These are phyloP conservation scores for Monosporascus cannonballus DNA, from an alignment of 2,329 filamentous ascomycete species.

Conservation along the genomic window DNA sequence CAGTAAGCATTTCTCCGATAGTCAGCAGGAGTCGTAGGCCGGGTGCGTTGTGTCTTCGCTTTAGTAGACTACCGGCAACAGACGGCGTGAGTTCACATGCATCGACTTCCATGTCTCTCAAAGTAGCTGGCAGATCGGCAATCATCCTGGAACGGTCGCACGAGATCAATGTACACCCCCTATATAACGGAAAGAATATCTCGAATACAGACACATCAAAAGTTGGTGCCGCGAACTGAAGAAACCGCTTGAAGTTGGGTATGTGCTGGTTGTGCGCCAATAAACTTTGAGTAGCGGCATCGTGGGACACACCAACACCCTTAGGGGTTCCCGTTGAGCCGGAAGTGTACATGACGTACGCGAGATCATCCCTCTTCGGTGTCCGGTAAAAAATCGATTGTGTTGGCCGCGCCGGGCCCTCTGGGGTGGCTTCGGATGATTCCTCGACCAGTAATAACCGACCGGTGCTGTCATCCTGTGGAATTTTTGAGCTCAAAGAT, in stretches of 20 bases:
- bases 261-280: slow-evolving; percentile 76
- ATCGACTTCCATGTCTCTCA: slow-evolving; percentile 64
- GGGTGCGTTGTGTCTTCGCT: slow-evolving; percentile 61
- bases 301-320: slow-evolving; percentile 76
- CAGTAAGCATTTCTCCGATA: slow-evolving; percentile 89
- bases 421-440: slow-evolving; percentile 1
- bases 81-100: slow-evolving; percentile 87
- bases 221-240: slow-evolving; percentile 87
- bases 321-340: slow-evolving; percentile 87
- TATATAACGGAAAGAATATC: slow-evolving; percentile 80
- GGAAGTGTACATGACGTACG: slow-evolving; percentile 92
- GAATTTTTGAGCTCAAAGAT: slow-evolving; percentile 36
- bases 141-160: slow-evolving; percentile 66
- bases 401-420: not conserved
- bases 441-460: slow-evolving; percentile 32
- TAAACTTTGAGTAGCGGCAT: slow-evolving; percentile 73
- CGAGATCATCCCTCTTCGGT: slow-evolving; percentile 40
- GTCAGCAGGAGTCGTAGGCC: slow-evolving; percentile 67
- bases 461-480: slow-evolving; percentile 21
- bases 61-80: slow-evolving; percentile 71
- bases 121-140: slow-evolving; percentile 63
- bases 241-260: slow-evolving; percentile 69
- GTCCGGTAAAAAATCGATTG: slow-evolving; percentile 1
- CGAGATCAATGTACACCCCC: slow-evolving; percentile 66
- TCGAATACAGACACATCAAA: slow-evolving; percentile 96